Base-by-base conservation (phyloP, 164 flowering plant genomes). In the Piper longum region DNA sequence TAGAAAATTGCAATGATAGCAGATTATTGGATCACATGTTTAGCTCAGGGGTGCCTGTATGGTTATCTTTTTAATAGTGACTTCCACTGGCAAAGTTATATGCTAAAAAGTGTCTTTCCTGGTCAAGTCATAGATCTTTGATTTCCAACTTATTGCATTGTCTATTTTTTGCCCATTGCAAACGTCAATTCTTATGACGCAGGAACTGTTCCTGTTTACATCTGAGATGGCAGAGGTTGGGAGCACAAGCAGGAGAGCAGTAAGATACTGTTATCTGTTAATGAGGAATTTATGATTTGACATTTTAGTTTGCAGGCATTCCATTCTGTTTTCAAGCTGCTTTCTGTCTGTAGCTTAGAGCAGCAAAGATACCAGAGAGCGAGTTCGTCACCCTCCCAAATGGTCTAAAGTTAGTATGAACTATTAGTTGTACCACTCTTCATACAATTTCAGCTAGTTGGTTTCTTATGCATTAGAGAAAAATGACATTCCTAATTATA, bases 171-270 rank as follows among this genome's bases (percentile, higher is more conserved):
- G 3, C 52, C n/a, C 54, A 36, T 5, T 19, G 42, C 41, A 11
- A 40, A 43, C 43, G 17, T 61, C 44, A 11, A 17, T 67, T 40
- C 16, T 48, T 14, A 40, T 68, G 57, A 19, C 14, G 62, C 71
- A 78, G 86, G 74, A 68, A 75, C 81, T 64, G 83, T 79, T 40
- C 43, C 43, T 79, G 54, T 77, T 43, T 70, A 54, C 75, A 61
- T 68, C 71, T 73, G 84, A 83, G 59, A 72, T 64, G 54, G 90
- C 96, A 57, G 79, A 64, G 67, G 96, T 95, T 70, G 96, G 76
- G 66, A 83, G 89, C 81, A 85, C 97, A 17, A 90, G 97, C 65
- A 83, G 89, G 81, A 82, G 98, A 85, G 98, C 95, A 72, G 96
- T 88, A 78, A 79, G 91, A 64, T 56, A 40, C 61, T 43, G 62